phyloP scores from a whole-genome alignment of 257 asterid genomes.

The Capsicum baccatum region DNA sequence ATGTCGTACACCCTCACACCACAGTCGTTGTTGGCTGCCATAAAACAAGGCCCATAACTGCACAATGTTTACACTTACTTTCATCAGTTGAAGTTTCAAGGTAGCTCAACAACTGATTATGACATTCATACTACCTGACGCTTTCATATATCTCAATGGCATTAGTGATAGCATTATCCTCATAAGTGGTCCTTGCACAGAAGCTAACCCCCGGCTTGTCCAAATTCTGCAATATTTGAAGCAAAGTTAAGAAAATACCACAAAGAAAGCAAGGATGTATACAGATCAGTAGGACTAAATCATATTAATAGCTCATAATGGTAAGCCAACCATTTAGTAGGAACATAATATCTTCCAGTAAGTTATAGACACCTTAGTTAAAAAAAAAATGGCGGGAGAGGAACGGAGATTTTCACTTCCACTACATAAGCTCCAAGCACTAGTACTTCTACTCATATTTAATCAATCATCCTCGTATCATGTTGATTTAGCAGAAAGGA shows the following conservation, averaged over 20 bases:
- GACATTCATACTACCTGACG: slow-evolving; percentile 49
- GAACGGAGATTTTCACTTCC: background rate
- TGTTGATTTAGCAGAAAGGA: background rate
- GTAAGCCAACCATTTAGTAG: background rate
- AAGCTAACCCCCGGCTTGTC: slow-evolving; percentile 74
- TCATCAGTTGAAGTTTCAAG: slow-evolving; percentile 5
- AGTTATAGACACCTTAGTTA: background rate
- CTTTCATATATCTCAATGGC: slow-evolving; percentile 64
- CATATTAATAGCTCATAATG: slow-evolving; percentile 1
- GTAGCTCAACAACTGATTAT: background rate
- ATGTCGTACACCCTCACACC: slow-evolving; percentile 71
- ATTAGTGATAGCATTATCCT: slow-evolving; percentile 74
- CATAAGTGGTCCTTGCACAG: slow-evolving; percentile 67
- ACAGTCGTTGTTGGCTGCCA: slow-evolving; percentile 69
- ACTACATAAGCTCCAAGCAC: background rate
- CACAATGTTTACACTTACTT: slow-evolving; percentile 32
- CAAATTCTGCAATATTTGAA: slow-evolving; percentile 49
- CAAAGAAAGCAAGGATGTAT: background rate
- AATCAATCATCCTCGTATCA: background rate
- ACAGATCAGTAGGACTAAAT: slow-evolving; percentile 3
- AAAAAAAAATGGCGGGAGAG: background rate
- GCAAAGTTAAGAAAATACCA: slow-evolving; percentile 13
- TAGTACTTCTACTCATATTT: too few relatives aligned
- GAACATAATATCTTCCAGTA: background rate
- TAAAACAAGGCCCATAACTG: slow-evolving; percentile 65